phyloP scores from a whole-genome alignment of 495 filamentous ascomycete genomes.

The Podospora pseudocomata region DNA sequence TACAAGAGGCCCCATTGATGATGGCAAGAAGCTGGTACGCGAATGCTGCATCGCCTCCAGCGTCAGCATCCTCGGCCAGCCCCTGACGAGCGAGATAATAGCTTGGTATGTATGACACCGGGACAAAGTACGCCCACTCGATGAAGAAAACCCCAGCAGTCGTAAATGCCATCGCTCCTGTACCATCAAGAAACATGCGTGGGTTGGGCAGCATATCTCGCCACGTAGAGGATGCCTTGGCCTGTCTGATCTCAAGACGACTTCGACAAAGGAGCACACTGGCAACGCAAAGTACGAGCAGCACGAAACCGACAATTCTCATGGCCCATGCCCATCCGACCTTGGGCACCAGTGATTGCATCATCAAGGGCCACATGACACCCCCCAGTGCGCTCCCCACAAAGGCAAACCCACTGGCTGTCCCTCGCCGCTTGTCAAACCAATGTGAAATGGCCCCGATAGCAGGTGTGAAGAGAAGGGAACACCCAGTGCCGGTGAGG shows the following conservation, averaged over 20 bases:
- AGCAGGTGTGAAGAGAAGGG: slow-evolving; percentile 2
- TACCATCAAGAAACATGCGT: background rate
- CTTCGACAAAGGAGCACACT: slow-evolving; percentile 3
- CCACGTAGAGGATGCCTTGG: background rate
- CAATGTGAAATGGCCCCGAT: slow-evolving; percentile 2
- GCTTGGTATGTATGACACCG: background rate
- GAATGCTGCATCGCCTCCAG: background rate
- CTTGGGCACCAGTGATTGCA: background rate
- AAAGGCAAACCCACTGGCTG: slow-evolving; percentile 2
- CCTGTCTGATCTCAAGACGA: background rate
- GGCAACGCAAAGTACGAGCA: background rate
- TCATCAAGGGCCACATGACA: slow-evolving; percentile 5
- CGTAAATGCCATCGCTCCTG: background rate
- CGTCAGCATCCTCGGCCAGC: background rate
- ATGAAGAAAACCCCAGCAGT: slow-evolving; percentile 1
- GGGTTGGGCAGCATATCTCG: background rate
- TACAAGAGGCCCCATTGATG: background rate
- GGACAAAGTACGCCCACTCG: slow-evolving; percentile 2
- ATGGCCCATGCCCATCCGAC: slow-evolving; percentile 1
- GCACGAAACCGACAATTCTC: background rate
- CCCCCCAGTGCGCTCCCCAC: background rate
- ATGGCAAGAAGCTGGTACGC: slow-evolving; percentile 2
- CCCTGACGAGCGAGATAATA: slow-evolving; percentile 1
- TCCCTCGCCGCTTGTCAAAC: slow-evolving; percentile 3
- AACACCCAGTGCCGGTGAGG: slow-evolving; percentile 1